Base-by-base conservation (phyloP, 352 stramenopile species). In the Globisporangium camurandrum region DNA sequence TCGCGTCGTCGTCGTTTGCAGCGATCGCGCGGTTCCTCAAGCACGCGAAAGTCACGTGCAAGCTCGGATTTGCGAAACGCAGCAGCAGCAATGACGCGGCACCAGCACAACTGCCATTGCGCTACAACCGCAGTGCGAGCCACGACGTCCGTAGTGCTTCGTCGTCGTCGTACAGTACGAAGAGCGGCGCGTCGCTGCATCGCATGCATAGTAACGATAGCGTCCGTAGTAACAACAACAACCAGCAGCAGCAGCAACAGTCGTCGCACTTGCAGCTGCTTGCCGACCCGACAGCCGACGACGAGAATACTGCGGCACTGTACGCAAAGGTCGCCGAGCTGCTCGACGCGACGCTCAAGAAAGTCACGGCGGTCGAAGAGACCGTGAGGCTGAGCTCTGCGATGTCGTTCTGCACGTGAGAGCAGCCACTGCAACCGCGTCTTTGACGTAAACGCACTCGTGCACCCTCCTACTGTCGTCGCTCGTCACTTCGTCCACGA, bases 11-110 rank as follows among this genome's bases (percentile, higher is more conserved):
- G 44, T 69, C 71, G 23, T 83, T 80, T 51, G 51, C 73, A 38
- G 81, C 75, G 26, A 85, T 92, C 58, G 78, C 69, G 49, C 73
- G 75, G 27, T 89, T 89, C 52, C 56, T 92, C 31, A 92, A 92
- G 60, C 76, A 79, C 64, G 71, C 69, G 38, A 89, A 88, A 48
- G 69, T 69, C 9, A 85, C 70, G 43, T 92, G 77, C 64, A 92
- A 80, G 49, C 63, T 92, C 37, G 72, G 65, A 26, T 92, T 90
- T 17, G 67, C 57, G 14, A 76, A 73, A 39, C 30, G 41, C 22
- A 39, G 14, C 44, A 31, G 8, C 33, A 30, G 41, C 24, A 12
- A 12, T 12, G 30, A 34, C 30, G 30, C 30, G 30, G 14, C 30
- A 12, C n/a, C n/a, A n/a, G n/a, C n/a, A n/a, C n/a, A n/a, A n/a